Evolutionary conservation across 257 asterid genomes (phyloP).

Genomic region (Thymus quinquecostatus): DNA sequence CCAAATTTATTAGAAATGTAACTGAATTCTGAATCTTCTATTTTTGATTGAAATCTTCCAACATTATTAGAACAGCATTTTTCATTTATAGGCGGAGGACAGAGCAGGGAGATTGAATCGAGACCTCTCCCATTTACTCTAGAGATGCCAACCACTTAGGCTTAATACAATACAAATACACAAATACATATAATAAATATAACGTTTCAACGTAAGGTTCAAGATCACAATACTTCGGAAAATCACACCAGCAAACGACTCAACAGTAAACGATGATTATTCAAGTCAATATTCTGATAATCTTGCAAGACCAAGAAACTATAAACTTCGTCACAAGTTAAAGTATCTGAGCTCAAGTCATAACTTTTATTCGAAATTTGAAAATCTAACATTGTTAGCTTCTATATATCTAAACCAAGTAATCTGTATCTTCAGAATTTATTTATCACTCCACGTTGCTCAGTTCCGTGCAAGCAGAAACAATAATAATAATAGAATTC

Average conservation of each 20-base stretch:
- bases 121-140: neutral
- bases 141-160: neutral
- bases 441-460: neutral
- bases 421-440: neutral
- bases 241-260: neutral
- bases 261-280: neutral
- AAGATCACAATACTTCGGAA: neutral
- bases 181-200: no score
- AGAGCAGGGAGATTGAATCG: neutral
- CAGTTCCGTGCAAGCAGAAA: neutral
- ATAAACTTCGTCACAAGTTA: neutral
- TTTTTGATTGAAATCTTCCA: no score
- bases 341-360: neutral
- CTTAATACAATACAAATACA: neutral
- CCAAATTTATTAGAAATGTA: no score
- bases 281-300: neutral
- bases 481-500: no score
- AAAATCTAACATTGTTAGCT: neutral
- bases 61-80: neutral
- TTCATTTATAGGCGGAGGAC: neutral
- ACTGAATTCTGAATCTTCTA: no score
- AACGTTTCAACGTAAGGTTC: neutral
- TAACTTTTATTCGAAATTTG: neutral
- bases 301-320: neutral
- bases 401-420: neutral